A percentile compares a stretch with the other conserved stretches of the same genome.
Conservation (phyloP, 2,329 filamentous ascomycete genomes). For the Xylariaceae sp. region DNA sequence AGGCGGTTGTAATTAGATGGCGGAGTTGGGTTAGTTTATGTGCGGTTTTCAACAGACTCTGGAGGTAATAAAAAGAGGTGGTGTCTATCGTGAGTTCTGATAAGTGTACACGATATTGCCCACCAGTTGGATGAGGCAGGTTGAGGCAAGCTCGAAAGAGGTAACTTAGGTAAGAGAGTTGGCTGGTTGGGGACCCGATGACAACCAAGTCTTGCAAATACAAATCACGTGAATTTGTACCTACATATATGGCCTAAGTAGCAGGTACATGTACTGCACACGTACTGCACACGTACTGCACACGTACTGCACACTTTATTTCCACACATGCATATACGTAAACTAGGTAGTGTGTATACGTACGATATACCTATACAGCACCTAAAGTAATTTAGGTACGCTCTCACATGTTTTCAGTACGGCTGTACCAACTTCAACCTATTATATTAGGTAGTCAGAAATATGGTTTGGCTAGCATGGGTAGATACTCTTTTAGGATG, state of each 20-base stretch:
- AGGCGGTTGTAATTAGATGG: neutral
- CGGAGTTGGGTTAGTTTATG: neutral
- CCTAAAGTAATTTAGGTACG: too few species aligned
- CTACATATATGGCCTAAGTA: neutral
- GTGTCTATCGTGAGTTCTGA: neutral
- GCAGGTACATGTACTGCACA: too few species aligned
- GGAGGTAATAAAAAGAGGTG: neutral
- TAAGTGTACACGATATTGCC: neutral
- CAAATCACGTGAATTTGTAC: slow-evolving; percentile 1
- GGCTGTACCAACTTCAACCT: too few species aligned
- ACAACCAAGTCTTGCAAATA: slow-evolving; percentile 18
- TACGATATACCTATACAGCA: too few species aligned
- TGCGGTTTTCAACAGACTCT: neutral
- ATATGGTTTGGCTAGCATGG: too few species aligned
- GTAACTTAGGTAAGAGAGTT: slow-evolving; percentile 5
- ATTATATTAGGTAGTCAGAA: too few species aligned
- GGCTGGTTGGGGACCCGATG: slow-evolving; percentile 23
- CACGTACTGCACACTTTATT: too few species aligned
- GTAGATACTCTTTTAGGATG: neutral
- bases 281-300: too few species aligned
- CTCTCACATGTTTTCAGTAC: too few species aligned
- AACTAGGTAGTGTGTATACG: too few species aligned
- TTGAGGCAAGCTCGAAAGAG: slow-evolving; percentile 7
- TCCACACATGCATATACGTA: too few species aligned
- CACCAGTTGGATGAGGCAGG: neutral